Conservation (phyloP, 2,329 filamentous ascomycete genomes). For the Colletotrichum camelliae region DNA sequence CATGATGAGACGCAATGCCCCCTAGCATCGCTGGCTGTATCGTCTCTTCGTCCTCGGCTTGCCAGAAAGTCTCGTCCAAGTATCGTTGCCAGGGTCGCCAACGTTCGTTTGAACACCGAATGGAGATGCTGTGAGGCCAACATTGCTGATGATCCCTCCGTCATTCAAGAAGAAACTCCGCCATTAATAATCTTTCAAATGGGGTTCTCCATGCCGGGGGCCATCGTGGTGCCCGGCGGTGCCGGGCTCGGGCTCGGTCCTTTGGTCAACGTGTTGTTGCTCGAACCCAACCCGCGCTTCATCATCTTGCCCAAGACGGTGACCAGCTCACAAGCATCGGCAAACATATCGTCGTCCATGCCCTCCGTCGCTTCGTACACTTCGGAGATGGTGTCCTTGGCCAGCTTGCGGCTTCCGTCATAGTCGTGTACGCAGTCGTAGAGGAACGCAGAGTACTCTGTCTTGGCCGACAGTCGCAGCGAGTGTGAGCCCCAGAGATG, state of each 20-base stretch:
- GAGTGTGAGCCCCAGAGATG: constrained; percentile 89
- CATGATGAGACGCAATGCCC: neutral
- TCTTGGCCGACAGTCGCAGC: constrained; percentile 84
- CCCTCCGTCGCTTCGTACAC: constrained; percentile 91
- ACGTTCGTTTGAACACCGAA: neutral
- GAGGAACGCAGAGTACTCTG: constrained; percentile 91
- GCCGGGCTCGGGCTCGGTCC: constrained; percentile 34
- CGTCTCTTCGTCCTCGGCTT: neutral
- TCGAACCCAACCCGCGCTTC: constrained; percentile 68
- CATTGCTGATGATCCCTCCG: neutral
- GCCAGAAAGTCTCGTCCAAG: neutral
- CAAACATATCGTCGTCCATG: constrained; percentile 95
- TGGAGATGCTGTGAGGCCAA: neutral
- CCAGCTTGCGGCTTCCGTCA: constrained; percentile 76
- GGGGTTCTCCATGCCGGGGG: constrained; percentile 48
- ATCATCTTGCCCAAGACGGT: constrained; percentile 88
- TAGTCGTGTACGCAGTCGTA: constrained; percentile 91
- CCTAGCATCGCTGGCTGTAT: neutral
- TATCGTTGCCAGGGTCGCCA: neutral
- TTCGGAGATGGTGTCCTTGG: constrained; percentile 83
- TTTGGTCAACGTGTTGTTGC: constrained; percentile 37
- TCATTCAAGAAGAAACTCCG: neutral
- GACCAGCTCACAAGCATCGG: constrained; percentile 88
- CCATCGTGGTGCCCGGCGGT: constrained; percentile 23
- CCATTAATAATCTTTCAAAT: constrained; percentile 34